A percentile compares a stretch with the other conserved stretches of the same genome.
Conservation (phyloP, 1,284 basidiomycete species). For the Inonotus obliquus region DNA sequence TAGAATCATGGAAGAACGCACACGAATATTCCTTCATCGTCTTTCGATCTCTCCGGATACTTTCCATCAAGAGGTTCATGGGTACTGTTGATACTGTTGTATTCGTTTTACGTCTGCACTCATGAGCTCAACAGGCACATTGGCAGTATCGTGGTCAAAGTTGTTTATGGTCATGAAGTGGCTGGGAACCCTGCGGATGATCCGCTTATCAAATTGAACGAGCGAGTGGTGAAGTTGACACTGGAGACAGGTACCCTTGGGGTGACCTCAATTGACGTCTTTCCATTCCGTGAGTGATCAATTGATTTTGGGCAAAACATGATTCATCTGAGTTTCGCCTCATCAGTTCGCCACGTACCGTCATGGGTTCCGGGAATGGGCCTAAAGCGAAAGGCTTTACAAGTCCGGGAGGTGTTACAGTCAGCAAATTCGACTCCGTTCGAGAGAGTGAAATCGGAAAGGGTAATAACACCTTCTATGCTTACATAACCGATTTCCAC, state of each 20-base stretch:
- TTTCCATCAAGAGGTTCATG: neutral
- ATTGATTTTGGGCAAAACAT: too few species aligned
- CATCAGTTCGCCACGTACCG: conserved; percentile 10
- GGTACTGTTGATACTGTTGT: neutral
- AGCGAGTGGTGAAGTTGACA: conserved; percentile 1
- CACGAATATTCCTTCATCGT: neutral
- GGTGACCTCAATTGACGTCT: conserved; percentile 24
- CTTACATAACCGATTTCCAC: neutral
- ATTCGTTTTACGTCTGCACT: neutral
- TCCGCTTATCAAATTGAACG: conserved; percentile 25
- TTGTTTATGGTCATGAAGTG: conserved; percentile 1
- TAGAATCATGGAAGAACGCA: conserved; percentile 21
- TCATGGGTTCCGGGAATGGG: conserved; percentile 12
- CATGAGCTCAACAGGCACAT: neutral
- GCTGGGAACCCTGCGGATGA: conserved; percentile 25
- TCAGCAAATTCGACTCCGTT: neutral
- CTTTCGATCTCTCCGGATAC: neutral
- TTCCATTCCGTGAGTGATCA: conserved; percentile 22
- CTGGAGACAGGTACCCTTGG: conserved; percentile 9
- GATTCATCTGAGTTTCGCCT: neutral
- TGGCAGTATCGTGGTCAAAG: neutral
- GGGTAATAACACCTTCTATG: neutral
- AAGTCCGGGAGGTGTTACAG: neutral
- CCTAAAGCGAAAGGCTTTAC: conserved; percentile 2
- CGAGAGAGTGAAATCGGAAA: conserved; percentile 1